A percentile compares a stretch with the other conserved stretches of the same genome.
Evolutionary conservation across 306 rosid genomes (phyloP).

Genomic region (Hylodesmum podocarpum): DNA sequence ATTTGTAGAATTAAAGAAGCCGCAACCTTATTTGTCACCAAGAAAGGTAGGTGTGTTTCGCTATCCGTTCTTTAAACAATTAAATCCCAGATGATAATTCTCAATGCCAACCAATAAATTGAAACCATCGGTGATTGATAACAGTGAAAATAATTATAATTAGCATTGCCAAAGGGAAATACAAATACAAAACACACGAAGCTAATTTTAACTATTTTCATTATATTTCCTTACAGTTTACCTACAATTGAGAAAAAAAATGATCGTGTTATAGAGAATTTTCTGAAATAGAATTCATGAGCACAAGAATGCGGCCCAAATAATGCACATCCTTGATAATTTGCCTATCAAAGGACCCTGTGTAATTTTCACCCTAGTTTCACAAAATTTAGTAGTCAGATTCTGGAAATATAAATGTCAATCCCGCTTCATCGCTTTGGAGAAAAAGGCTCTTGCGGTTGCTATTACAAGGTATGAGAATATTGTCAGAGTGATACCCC

Average conservation of each 20-base stretch:
- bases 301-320: slow-evolving; percentile 47
- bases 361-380: slow-evolving; percentile 22
- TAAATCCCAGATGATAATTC: background rate
- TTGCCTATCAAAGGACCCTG: slow-evolving; percentile 16
- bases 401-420: slow-evolving; percentile 32
- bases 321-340: slow-evolving; percentile 40
- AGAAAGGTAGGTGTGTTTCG: background rate
- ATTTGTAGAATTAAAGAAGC: background rate
- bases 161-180: background rate
- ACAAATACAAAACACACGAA: background rate
- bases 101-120: background rate
- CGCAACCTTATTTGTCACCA: background rate
- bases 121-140: background rate
- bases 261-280: background rate
- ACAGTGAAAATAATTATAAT: background rate
- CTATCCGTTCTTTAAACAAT: background rate
- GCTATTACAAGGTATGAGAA: slow-evolving; percentile 65
- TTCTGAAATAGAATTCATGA: slow-evolving; percentile 17
- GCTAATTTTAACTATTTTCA: slow-evolving; percentile 13
- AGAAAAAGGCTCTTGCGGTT: slow-evolving; percentile 47
- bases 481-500: slow-evolving; percentile 64
- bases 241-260: slow-evolving; percentile 6
- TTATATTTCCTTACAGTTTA: slow-evolving; percentile 27
- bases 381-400: slow-evolving; percentile 26
- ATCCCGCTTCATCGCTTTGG: slow-evolving; percentile 75